Evolutionary conservation across 2,329 filamentous ascomycete species (phyloP).

Genomic region (Nemania abortiva): DNA sequence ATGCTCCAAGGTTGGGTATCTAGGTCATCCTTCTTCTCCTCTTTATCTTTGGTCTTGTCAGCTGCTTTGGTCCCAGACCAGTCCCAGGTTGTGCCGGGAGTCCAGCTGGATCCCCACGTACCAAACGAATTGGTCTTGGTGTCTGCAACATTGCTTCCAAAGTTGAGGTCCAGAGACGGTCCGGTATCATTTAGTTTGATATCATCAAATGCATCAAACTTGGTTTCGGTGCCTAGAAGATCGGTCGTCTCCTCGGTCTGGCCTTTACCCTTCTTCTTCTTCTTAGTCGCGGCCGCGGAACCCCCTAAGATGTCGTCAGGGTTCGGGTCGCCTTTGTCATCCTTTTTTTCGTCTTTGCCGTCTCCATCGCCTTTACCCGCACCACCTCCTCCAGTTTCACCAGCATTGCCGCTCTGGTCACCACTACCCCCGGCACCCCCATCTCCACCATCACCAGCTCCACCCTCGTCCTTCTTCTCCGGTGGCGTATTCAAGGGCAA

Average conservation of each 20-base stretch:
- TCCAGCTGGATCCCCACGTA: constrained; percentile 72
- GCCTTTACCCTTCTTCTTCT: constrained; percentile 66
- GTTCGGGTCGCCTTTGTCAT: constrained; percentile 47
- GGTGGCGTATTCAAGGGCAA: constrained; percentile 47
- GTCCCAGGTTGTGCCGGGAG: constrained; percentile 61
- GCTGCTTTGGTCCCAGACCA: constrained; percentile 54
- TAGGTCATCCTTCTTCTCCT: constrained; percentile 56
- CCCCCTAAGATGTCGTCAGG: constrained; percentile 59
- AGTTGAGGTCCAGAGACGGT: constrained; percentile 68
- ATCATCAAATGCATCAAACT: constrained; percentile 72
- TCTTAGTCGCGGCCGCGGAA: constrained; percentile 60
- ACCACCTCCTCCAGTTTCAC: constrained; percentile 47
- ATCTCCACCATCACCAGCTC: constrained; percentile 52
- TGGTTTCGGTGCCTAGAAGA: constrained; percentile 50
- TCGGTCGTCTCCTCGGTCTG: constrained; percentile 54
- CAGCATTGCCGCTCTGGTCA: constrained; percentile 52
- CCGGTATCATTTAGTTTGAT: constrained; percentile 73
- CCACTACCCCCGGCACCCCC: constrained; percentile 49
- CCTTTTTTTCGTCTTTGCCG: constrained; percentile 42
- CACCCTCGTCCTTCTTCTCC: constrained; percentile 54
- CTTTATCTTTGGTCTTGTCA: constrained; percentile 55
- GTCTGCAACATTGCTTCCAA: constrained; percentile 58
- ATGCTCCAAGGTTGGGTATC: constrained; percentile 64
- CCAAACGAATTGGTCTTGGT: constrained; percentile 62
- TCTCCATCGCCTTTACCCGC: constrained; percentile 52